Evolutionary conservation across 345 rosid genomes (phyloP).

Genomic region (Syzygium grande): DNA sequence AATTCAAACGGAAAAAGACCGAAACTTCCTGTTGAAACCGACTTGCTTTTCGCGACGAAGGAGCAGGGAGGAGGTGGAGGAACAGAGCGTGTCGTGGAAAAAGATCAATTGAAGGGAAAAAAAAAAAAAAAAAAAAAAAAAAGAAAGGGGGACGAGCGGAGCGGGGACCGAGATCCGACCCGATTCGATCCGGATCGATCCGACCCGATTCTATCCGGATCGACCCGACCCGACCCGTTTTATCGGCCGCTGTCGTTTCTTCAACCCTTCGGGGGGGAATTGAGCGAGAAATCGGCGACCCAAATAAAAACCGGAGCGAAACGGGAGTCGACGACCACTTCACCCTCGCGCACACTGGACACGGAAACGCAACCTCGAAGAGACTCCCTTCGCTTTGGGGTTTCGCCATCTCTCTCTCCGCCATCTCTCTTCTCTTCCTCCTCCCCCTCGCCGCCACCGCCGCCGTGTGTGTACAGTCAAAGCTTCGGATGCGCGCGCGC

Average conservation of each 20-base stretch:
- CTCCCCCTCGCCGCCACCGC: too few relatives aligned
- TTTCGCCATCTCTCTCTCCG: slow-evolving; percentile 18
- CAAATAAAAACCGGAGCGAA: background rate
- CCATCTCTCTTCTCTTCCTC: background rate
- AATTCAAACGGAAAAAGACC: background rate
- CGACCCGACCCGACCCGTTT: too few relatives aligned
- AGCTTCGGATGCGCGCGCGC: slow-evolving; percentile 31
- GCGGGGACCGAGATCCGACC: too few relatives aligned
- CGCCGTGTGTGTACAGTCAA: background rate
- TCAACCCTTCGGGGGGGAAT: background rate
- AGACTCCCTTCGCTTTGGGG: slow-evolving; percentile 18
- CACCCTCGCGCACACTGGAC: background rate
- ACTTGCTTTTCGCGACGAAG: background rate
- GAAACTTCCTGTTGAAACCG: background rate
- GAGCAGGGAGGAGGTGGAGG: background rate
- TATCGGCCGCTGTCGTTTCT: background rate
- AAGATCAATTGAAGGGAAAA: background rate
- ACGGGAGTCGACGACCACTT: background rate
- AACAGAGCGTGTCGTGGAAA: background rate
- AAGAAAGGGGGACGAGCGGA: background rate
- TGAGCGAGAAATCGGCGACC: background rate
- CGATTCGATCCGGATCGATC: too few relatives aligned
- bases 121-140: too few relatives aligned
- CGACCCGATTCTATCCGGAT: too few relatives aligned
- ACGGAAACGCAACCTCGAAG: background rate